Evolutionary conservation across 2,329 filamentous ascomycete species (phyloP).

Genomic region (Emergomyces orientalis): DNA sequence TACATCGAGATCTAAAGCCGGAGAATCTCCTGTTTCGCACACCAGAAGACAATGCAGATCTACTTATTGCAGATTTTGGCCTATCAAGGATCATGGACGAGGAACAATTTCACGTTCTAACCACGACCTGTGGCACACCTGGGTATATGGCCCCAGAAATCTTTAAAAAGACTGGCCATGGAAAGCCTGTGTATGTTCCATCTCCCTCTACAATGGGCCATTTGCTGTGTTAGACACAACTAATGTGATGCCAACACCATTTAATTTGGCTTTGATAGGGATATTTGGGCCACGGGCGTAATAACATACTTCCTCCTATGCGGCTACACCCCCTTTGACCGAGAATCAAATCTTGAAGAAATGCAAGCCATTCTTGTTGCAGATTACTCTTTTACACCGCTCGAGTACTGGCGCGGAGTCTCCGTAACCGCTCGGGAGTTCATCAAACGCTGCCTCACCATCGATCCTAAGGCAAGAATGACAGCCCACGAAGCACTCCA

Average conservation of each 20-base stretch:
- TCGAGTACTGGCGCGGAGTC: slow-evolving; percentile 95
- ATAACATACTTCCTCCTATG: slow-evolving; percentile 98
- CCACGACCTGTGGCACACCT: slow-evolving; percentile 93
- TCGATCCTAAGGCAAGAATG: slow-evolving; percentile 79
- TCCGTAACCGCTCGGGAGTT: slow-evolving; percentile 81
- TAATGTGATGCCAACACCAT: neutral
- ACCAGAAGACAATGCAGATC: slow-evolving; percentile 92
- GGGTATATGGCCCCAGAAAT: slow-evolving; percentile 99
- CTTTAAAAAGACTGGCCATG: slow-evolving; percentile 96
- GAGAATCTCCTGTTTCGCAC: slow-evolving; percentile 96
- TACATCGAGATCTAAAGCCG: slow-evolving; percentile 94
- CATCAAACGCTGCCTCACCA: slow-evolving; percentile 81
- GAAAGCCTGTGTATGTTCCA: slow-evolving; percentile 72
- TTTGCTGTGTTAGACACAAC: neutral
- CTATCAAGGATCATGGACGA: slow-evolving; percentile 97
- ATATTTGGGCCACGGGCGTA: slow-evolving; percentile 96
- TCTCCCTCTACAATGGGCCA: neutral
- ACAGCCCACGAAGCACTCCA: slow-evolving; percentile 71
- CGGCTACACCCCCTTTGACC: slow-evolving; percentile 96
- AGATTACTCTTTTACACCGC: slow-evolving; percentile 88
- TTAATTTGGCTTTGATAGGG: slow-evolving; percentile 37
- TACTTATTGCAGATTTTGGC: slow-evolving; percentile 95
- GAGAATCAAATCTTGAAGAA: slow-evolving; percentile 94
- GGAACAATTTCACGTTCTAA: slow-evolving; percentile 94
- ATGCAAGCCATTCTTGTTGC: slow-evolving; percentile 98